Base-by-base conservation (phyloP, 169 alveolate species). In the Plasmodium gaboni region DNA sequence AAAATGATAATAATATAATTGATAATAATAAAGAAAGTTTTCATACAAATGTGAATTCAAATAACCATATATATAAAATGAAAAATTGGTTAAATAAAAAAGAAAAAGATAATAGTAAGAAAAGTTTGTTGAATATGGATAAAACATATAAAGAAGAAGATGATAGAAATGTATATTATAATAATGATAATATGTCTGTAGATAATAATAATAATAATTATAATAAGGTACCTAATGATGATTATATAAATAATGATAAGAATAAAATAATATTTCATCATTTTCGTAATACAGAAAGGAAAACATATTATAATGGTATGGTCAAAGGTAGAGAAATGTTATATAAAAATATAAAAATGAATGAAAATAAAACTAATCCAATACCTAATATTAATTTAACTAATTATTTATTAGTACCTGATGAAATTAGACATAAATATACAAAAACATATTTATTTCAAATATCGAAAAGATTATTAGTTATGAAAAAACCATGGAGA, bases 401-500 rank as follows among this genome's bases (percentile, higher is more conserved):
- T 8, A 86, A 86, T 51, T 86, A 86, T 65, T 26, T 86, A 15
- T 22, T 71, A 51, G 87, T 86, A 51, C 92, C 92, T 7, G 92
- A 86, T 51, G 92, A 71, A 51, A 86, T 86, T 42, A 22, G 92
- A 55, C 87, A 86, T 74, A 86, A 86, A 73, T 86, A 86, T 53
- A 86, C 87, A 26, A 86, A 86, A 26, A 57, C 92, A 6, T 86
- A 71, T 64, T 71, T 86, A 64, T 86, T 86, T 73, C 92, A 86
- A 71, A 86, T 86, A 64, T 86, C 92, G 9, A 86, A 86, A 59
- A 92, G 92, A 51, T 46, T 94, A 60, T 87, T 94, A 61, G 95
- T 92, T 51, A 94, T 94, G 88, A 92, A 94, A 57, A 91, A 94
- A 38, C 96, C 96, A 17, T 94, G 96, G 96, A 92, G 92, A 59